Base-by-base conservation (phyloP, 495 filamentous ascomycete genomes). In the Penicillium goetzii region DNA sequence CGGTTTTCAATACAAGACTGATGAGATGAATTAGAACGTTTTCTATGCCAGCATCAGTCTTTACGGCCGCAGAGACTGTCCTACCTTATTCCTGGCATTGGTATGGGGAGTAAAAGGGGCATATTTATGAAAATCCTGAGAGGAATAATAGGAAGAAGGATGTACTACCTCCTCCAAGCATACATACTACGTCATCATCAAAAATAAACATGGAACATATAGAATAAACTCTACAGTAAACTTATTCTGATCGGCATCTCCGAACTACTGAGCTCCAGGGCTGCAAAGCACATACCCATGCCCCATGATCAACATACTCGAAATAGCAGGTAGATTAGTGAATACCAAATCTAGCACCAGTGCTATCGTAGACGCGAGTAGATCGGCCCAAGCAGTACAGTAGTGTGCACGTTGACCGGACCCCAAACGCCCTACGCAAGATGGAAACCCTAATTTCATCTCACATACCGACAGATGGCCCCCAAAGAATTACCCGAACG, bases 321-420 rank as follows among this genome's bases (percentile, higher is more conserved):
- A 51, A 30, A 15, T n/a, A 51, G 25, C 6, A 51, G 12, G 25
- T 17, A 28, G 2, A 15, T 1, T 12, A 19, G 0, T 28, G 6
- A 6, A 8, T 50, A 50, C 47, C 26, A 26, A 51, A 51, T 51
- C 47, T 25, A n/a, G 47, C 47, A 8, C 25, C 11, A 4, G 47
- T 51, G 47, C 26, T 30, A 51, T 51, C 47, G 12, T 28, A 51
- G 47, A 51, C 47, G 47, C 26, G 17, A 17, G 47, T 28, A 51
- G 47, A 51, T 51, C 47, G 14, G 8, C 9, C 47, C 47, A 51
- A 28, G 25, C 21, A 51, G 47, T 15, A 2, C 6, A 32, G 0
- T 32, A 32, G 30, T 32, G 47, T 30, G 15, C 25, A 51, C 47
- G 23, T 30, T 51, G 23, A 26, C 26, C 25, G 25, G 23, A 50